A percentile compares a stretch with the other conserved stretches of the same genome.
Conservation (phyloP, 1,284 basidiomycete genomes). For the Stygiomarasmius scandens region DNA sequence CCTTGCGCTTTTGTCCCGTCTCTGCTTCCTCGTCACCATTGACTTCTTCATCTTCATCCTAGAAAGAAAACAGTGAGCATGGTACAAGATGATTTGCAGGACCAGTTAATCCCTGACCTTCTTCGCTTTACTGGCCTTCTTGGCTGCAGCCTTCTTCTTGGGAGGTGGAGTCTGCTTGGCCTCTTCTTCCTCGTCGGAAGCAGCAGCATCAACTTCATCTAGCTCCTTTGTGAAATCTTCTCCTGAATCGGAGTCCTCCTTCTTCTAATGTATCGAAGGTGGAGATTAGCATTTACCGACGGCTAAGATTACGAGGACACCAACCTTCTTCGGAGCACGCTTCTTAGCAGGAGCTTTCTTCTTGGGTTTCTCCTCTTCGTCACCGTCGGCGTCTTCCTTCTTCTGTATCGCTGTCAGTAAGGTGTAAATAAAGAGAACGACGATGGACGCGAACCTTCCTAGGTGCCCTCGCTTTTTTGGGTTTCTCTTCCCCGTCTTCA, state of each 20-base stretch:
- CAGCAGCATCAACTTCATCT: slow-evolving; percentile 33
- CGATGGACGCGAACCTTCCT: slow-evolving; percentile 1
- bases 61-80: slow-evolving; percentile 5
- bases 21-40: slow-evolving; percentile 31
- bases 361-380: slow-evolving; percentile 28
- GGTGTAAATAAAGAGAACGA: not conserved
- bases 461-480: slow-evolving; percentile 28
- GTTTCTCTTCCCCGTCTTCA: slow-evolving; percentile 19
- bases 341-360: slow-evolving; percentile 38
- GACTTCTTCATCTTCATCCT: slow-evolving; percentile 30
- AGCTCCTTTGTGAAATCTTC: slow-evolving; percentile 47
- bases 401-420: not conserved
- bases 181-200: slow-evolving; percentile 35
- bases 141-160: slow-evolving; percentile 36
- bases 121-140: slow-evolving; percentile 28
- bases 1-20: slow-evolving; percentile 49
- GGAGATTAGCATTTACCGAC: slow-evolving; percentile 2
- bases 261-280: slow-evolving; percentile 16
- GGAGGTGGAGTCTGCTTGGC: slow-evolving; percentile 33
- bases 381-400: slow-evolving; percentile 6
- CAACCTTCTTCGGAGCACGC: slow-evolving; percentile 39
- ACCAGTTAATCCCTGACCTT: slow-evolving; percentile 18
- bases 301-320: slow-evolving; percentile 19
- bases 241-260: slow-evolving; percentile 38
- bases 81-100: not conserved